phyloP scores from a whole-genome alignment of 2,329 filamentous ascomycete genomes.

The Aspergillus nomiae region DNA sequence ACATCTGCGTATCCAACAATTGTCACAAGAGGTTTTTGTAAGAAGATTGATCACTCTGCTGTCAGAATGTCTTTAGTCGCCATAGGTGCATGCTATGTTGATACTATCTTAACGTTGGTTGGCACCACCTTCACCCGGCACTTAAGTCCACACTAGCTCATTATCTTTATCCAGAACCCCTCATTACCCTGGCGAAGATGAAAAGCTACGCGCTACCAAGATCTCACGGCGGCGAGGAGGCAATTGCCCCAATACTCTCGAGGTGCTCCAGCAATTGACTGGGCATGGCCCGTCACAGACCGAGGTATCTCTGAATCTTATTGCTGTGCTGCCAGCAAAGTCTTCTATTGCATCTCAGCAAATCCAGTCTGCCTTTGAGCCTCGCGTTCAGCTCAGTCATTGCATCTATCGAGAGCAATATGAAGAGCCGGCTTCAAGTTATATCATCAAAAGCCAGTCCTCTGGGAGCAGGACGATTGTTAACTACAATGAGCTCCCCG shows the following conservation, averaged over 20 bases:
- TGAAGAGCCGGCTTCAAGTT: slow-evolving; percentile 65
- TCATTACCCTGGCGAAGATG: slow-evolving; percentile 69
- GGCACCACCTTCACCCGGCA: slow-evolving; percentile 6
- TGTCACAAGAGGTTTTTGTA: background rate
- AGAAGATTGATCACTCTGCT: background rate
- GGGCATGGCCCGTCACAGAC: slow-evolving; percentile 10
- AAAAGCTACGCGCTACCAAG: slow-evolving; percentile 67
- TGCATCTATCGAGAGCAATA: slow-evolving; percentile 63
- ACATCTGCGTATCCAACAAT: background rate
- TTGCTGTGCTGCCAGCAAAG: slow-evolving; percentile 55
- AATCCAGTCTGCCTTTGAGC: slow-evolving; percentile 59
- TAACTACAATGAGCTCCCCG: slow-evolving; percentile 67
- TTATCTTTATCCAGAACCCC: slow-evolving; percentile 34
- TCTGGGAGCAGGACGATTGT: slow-evolving; percentile 69
- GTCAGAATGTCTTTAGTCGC: slow-evolving; percentile 59
- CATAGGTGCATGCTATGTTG: slow-evolving; percentile 69
- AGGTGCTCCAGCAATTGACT: slow-evolving; percentile 69
- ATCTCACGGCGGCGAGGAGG: slow-evolving; percentile 66
- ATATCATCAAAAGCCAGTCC: slow-evolving; percentile 64
- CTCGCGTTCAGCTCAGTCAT: slow-evolving; percentile 51
- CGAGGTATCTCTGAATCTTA: slow-evolving; percentile 37
- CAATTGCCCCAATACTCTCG: slow-evolving; percentile 71
- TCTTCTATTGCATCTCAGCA: slow-evolving; percentile 54
- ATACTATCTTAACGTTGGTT: slow-evolving; percentile 67
- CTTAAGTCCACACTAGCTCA: slow-evolving; percentile 6